Base-by-base conservation (phyloP, 306 rosid genomes). In the Lathyrus tuberosus region DNA sequence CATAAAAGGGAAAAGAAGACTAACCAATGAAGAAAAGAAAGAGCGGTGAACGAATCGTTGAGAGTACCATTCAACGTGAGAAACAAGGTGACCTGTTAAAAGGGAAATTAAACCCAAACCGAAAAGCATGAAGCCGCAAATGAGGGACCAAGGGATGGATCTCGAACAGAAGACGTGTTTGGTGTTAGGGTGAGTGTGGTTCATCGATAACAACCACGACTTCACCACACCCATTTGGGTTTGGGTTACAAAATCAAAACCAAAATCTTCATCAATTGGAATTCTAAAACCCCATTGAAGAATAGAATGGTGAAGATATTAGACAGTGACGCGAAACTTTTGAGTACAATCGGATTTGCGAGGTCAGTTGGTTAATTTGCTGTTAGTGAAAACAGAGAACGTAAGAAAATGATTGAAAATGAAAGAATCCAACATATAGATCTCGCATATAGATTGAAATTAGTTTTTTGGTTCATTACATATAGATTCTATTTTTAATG, bases 61-160 rank as follows among this genome's bases (percentile, higher is more conserved):
- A 17, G 95, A 89, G 80, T 95, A 95, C 95, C 95, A 94, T 73
- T 94, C 99, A 72, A 91, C 92, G 79, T 95, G 86, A 85, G 99
- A 95, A 18, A 87, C 96, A 3, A 91, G 83, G 30, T 95, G 99
- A 48, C 97, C 99, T 1, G 97, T 91, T 75, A 95, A 79, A 31
- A 95, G 94, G 10, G 99, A 95, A 58, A 95, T 78, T 33, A 95
- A 79, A 69, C 99, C 99, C 66, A 95, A 71, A 20, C 72, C 95
- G 61, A 95, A 95, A 10, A 95, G 96, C 99, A 91, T 86, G 52
- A 86, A 43, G 20, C 99, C 97, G 69, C 99, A 95, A 44, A 84
- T 82, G 72, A 82, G 1, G 16, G 96, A 77, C 99, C 95, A 89
- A 3, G 92, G 70, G 22, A 82, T 54, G 69, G 91, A 83, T 88